These are phyloP conservation scores for Torulaspora microellipsoides DNA, from an alignment of 805 yeast species.

Conservation along the genomic window DNA sequence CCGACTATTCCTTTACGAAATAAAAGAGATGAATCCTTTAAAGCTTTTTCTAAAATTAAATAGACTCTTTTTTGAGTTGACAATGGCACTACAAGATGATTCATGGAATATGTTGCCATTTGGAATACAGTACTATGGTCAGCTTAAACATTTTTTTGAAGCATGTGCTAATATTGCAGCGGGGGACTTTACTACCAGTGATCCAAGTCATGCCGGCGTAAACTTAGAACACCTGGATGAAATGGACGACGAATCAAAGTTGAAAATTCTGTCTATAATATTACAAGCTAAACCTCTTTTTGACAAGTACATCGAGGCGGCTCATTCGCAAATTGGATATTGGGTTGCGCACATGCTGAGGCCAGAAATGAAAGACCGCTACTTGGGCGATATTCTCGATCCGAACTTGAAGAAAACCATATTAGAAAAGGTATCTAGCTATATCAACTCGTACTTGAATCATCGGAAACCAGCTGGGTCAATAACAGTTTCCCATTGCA, in stretches of 20 bases:
- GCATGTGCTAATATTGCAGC: slow-evolving; percentile 1
- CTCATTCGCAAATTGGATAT: slow-evolving; percentile 1
- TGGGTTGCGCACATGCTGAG: slow-evolving; percentile 7
- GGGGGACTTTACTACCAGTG: background rate
- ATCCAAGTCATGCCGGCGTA: slow-evolving; percentile 1
- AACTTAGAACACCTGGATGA: background rate
- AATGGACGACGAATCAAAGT: slow-evolving; percentile 3
- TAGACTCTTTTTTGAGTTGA: slow-evolving; percentile 2
- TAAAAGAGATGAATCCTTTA: background rate
- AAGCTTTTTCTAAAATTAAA: slow-evolving; percentile 1
- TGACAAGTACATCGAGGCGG: slow-evolving; percentile 1
- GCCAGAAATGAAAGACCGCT: slow-evolving; percentile 6
- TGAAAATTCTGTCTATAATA: background rate
- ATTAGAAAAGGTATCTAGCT: background rate
- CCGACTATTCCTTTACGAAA: slow-evolving; percentile 1
- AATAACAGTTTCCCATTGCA: background rate
- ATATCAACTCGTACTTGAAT: background rate
- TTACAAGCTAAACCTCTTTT: slow-evolving; percentile 1
- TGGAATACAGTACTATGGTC: slow-evolving; percentile 3
- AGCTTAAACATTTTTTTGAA: slow-evolving; percentile 1
- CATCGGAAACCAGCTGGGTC: background rate
- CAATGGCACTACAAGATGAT: slow-evolving; percentile 4
- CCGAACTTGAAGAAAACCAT: background rate
- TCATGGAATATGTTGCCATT: slow-evolving; percentile 2
- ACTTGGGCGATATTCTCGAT: slow-evolving; percentile 1